A percentile compares a stretch with the other conserved stretches of the same genome.
These are phyloP conservation scores for Suillus sp. DNA, from an alignment of 768 basidiomycete genomes.

Conservation along the genomic window DNA sequence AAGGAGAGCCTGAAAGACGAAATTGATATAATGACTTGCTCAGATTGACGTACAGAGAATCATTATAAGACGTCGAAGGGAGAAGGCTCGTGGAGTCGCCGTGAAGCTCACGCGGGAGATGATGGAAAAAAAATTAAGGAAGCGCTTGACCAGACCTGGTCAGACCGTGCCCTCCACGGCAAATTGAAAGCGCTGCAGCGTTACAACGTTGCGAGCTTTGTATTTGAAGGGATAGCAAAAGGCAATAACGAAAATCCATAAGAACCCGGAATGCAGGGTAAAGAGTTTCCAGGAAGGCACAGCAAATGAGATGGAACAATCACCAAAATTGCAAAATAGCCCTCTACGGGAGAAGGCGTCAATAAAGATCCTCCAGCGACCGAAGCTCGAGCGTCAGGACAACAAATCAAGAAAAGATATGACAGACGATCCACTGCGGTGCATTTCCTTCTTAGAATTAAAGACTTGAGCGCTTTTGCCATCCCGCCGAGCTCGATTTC, in stretches of 20 bases:
- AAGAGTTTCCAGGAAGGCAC: slow-evolving; percentile 6
- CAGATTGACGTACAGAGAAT: slow-evolving; percentile 41
- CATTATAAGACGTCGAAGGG: slow-evolving; percentile 17
- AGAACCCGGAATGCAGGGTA: slow-evolving; percentile 31
- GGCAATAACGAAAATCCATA: slow-evolving; percentile 37
- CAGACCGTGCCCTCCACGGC: neutral
- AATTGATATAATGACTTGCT: slow-evolving; percentile 33
- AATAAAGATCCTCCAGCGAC: slow-evolving; percentile 19
- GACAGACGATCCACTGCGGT: slow-evolving; percentile 22
- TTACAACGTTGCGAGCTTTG: slow-evolving; percentile 27
- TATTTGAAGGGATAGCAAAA: slow-evolving; percentile 22
- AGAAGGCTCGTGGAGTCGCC: slow-evolving; percentile 26
- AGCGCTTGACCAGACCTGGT: slow-evolving; percentile 23
- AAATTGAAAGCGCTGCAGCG: slow-evolving; percentile 20
- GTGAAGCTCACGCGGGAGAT: slow-evolving; percentile 24
- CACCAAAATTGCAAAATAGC: neutral
- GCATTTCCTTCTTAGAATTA: neutral
- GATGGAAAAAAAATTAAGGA: slow-evolving; percentile 20
- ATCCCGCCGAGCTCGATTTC: slow-evolving; percentile 1
- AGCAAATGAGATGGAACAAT: slow-evolving; percentile 11
- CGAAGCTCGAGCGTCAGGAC: slow-evolving; percentile 5
- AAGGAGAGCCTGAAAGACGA: slow-evolving; percentile 31
- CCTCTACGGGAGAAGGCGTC: slow-evolving; percentile 8
- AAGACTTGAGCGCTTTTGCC: neutral
- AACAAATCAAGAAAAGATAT: neutral